Conservation (phyloP, 2,329 filamentous ascomycete genomes). For the Scytalidium sp. region DNA sequence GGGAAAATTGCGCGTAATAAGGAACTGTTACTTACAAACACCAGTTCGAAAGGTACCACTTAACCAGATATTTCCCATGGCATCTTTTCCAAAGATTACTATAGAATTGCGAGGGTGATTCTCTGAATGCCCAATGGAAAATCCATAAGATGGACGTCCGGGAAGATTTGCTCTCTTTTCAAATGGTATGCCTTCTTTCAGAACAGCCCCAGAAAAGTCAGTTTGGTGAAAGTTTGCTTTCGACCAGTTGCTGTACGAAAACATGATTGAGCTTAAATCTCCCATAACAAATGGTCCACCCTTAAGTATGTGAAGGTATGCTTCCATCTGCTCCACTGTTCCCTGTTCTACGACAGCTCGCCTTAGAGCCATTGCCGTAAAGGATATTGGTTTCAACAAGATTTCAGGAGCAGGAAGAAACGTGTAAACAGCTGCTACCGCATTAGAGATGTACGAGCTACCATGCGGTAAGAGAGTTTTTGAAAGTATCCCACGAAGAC, state of each 20-base stretch:
- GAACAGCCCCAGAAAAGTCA: constrained; percentile 32
- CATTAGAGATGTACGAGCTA: constrained; percentile 23
- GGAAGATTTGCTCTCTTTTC: constrained; percentile 1
- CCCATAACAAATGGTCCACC: constrained; percentile 29
- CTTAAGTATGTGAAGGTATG: constrained; percentile 25
- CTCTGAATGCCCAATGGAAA: background rate
- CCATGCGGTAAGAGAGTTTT: constrained; percentile 24
- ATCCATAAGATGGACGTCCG: constrained; percentile 11
- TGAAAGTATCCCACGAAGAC: constrained; percentile 30
- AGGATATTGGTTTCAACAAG: constrained; percentile 23
- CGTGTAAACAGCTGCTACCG: constrained; percentile 23
- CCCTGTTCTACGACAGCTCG: constrained; percentile 31
- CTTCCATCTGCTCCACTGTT: constrained; percentile 33
- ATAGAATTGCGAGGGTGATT: constrained; percentile 7
- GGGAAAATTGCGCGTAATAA: no score
- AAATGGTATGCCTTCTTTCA: background rate
- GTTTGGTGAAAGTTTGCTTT: constrained; percentile 32
- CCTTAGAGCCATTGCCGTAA: constrained; percentile 27
- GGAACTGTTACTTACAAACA: no score
- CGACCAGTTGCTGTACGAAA: constrained; percentile 38
- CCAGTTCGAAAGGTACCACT: no score
- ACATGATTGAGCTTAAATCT: constrained; percentile 26
- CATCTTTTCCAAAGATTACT: constrained; percentile 28
- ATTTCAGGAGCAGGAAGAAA: constrained; percentile 22
- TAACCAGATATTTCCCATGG: constrained; percentile 29